Base-by-base conservation (phyloP, 2,329 filamentous ascomycete species). In the Alternaria sp. region DNA sequence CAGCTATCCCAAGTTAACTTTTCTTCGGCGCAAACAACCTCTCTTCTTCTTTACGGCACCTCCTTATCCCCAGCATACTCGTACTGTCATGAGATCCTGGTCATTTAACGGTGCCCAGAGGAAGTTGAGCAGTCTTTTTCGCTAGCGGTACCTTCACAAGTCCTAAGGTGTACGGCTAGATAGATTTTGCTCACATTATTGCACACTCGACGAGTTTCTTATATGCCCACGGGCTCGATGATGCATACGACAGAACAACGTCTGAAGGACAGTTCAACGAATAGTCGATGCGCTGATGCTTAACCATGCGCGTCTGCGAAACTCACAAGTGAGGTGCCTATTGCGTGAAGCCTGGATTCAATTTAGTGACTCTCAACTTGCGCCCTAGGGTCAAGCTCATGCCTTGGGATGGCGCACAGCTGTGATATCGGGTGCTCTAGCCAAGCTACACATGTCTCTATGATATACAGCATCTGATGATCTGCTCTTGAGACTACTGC, bases 91-190 rank as follows among this genome's bases (percentile, higher is more conserved):
- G 71, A 72, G 69, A 74, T 77, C 87, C 87, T 92, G 93, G 94
- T 89, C 94, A 97, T 97, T 95, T 86, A 88, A 81, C 81, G 83
- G 89, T 95, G 94, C 92, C 92, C 79, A 97, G 92, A 97, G 78
- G 79, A 83, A 91, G 76, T 72, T 76, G 79, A 82, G 89, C 91
- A 92, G 91, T 90, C 91, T 92, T 92, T 93, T 93, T 97, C 94
- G 94, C 94, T 97, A 97, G 92, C 93, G 88, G 92, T 90, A 90
- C 92, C 92, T 93, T 92, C 87, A 82, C 82, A 78, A 79, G 62
- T 77, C 81, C 80, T 88, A 92, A 92, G 90, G 91, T 86, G 87
- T 90, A 89, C 90, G 86, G 93, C 94, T 97, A 97, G 93, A 97
- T 97, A 97, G 93, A 87, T 88, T 88, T 89, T 93, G 92, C 90